Base-by-base conservation (phyloP, 1,284 basidiomycete species). In the Gomphus bonarii region DNA sequence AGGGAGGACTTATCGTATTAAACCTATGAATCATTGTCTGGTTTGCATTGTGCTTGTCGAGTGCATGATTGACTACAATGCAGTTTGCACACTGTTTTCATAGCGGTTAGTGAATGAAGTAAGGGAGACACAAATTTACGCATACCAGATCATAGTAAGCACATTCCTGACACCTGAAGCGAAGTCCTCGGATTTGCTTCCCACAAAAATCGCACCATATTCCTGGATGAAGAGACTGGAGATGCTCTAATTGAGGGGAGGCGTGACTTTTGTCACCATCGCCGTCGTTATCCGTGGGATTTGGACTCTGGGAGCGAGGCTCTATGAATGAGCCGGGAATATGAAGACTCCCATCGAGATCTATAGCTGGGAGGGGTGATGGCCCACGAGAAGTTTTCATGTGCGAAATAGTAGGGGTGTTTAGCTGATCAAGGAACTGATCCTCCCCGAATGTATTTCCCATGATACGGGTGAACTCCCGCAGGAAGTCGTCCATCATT, bases 401-500 rank as follows among this genome's bases (percentile, higher is more conserved):
- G 22, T 28, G 55, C 55, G 28, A n/a, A 18, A 10, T 22, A 14
- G 49, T 43, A 16, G 50, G 35, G 9, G 50, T 54, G 46, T 47
- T 51, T 20, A 58, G 30, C 5, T 43, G 50, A 30, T 58, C 55
- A 18, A 52, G 52, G 18, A 49, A 57, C 18, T 44, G 50, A 36
- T 68, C 68, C 35, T 71, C 62, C 48, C 73, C 75, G 40, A 43
- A 77, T 1, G 75, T 73, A 55, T 67, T 71, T 31, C 66, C 66
- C 54, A 86, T 67, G 58, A 80, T 71, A 14, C 66, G 64, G 55
- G 82, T 75, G 30, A 88, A 69, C 60, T 87, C 79, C 16, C 66
- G 65, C 62, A 84, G 77, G 67, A 91, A 88, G n/a, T 71, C 72
- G 42, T 70, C 65, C 55, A 89, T 68, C 25, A 88, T 69, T 0